Base-by-base conservation (phyloP, 2,329 filamentous ascomycete genomes). In the Microcera coccophila region DNA sequence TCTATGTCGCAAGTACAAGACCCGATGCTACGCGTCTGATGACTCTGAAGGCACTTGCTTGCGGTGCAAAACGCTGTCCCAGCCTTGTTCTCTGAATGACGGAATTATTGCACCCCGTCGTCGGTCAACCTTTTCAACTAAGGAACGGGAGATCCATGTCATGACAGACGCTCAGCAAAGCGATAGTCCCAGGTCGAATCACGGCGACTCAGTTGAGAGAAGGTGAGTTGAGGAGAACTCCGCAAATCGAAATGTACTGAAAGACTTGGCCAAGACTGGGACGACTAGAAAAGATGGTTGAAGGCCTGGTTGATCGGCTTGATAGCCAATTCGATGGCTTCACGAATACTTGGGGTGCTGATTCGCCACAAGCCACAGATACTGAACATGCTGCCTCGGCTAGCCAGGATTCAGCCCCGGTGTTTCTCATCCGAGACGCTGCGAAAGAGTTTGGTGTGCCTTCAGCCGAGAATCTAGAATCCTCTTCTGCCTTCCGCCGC, bases 361-460 rank as follows among this genome's bases (percentile, higher is more conserved):
- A 26, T 4, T 24, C 18, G n/a, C 3, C 10, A 15, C 3, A 36
- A 17, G 11, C 8, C 0, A 10, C 10, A 29, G 1, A 16, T 3
- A 21, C 12, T 1, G 22, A 44, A 3, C 15, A 38, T 4, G 9
- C 26, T 2, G 4, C 18, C 0, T n/a, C 41, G 3, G 10, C 39
- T 7, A 50, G 55, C 1, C 37, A 32, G 1, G 36, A 54, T 5
- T 45, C 52, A 2, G 54, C 57, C 3, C 59, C 59, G 1, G 54
- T 61, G 1, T 42, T 61, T 15, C 14, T 62, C 2, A 60, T 62
- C 22, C 42, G 52, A n/a, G 57, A 62, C 33, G 59, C 57, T 15
- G 56, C 53, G 2, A 54, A 50, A 0, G 53, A 60, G 34, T 50
- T 53, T 8, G 55, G 52, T 9, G 48, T 60, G 4, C 44, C 48